Base-by-base conservation (phyloP, 306 rosid genomes). In the Albizia julibrissin region DNA sequence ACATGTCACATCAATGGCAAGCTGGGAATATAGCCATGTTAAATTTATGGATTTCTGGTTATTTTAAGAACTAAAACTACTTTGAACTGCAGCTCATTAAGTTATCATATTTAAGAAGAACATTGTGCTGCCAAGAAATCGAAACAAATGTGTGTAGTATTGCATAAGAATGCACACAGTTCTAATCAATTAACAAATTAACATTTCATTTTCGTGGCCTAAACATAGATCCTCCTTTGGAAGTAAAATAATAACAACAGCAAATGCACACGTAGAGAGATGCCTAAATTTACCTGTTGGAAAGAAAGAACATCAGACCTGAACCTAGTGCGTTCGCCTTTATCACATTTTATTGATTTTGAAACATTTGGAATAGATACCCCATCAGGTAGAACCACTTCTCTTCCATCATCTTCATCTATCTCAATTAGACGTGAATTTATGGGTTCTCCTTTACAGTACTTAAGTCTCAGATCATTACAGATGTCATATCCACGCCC, bases 281-380 rank as follows among this genome's bases (percentile, higher is more conserved):
- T 56, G 66, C 29, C 31, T 37, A 47, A 81, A 26, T 18, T 66
- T 88, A 94, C 98, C 98, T 95, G 99, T 72, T 95, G 99, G 86
- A 95, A 95, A 79, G 98, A 85, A 70, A 95, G 94, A 85, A 91
- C 96, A 80, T 95, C 99, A 76, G 99, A 95, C 92, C 97, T 91
- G 85, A 95, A 95, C 84, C 98, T 85, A 0, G 93, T 95, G 44
- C 98, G 98, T 77, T 95, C 99, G 75, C 99, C 98, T 84, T 95
- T 95, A 84, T 95, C 99, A 12, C 98, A 95, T 84, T 93, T 95
- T 13, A 95, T 95, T 3, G 93, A 91, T 82, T 91, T 93, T 43
- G 98, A 89, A 22, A 95, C 97, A 82, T 91, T 85, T 15, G 95
- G 86, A 81, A 95, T 84, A 9, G 90, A 82, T 85, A 91, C 86